Conservation (phyloP, 1,284 basidiomycete species). For the Entoloma clypeatum region DNA sequence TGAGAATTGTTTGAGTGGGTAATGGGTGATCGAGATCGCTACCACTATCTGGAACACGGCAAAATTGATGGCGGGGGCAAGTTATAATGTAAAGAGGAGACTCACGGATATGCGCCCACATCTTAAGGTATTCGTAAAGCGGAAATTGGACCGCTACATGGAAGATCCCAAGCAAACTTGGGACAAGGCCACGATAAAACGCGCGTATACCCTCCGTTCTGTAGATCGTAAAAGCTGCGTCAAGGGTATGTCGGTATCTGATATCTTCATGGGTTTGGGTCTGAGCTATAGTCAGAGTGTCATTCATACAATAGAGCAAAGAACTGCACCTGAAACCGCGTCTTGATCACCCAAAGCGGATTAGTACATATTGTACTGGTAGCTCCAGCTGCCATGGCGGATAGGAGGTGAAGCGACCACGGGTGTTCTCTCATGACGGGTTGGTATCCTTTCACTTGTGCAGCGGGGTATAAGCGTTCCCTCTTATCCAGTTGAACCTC, state of each 20-base stretch:
- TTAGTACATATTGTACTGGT: constrained; percentile 89
- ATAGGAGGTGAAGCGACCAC: constrained; percentile 83
- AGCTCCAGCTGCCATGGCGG: constrained; percentile 91
- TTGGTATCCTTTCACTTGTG: constrained; percentile 78
- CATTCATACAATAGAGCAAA: constrained; percentile 4
- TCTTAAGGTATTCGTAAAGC: constrained; percentile 89
- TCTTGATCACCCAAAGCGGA: constrained; percentile 96
- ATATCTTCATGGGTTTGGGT: constrained; percentile 73
- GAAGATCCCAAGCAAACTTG: constrained; percentile 83
- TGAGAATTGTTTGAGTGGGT: constrained; percentile 67
- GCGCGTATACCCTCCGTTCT: constrained; percentile 78
- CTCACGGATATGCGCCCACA: constrained; percentile 67
- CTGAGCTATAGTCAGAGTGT: constrained; percentile 33
- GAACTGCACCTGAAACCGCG: constrained; percentile 86
- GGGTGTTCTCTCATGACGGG: constrained; percentile 72
- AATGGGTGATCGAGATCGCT: constrained; percentile 56
- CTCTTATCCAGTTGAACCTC: constrained; percentile 24
- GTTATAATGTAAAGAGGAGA: constrained; percentile 2
- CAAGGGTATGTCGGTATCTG: constrained; percentile 82
- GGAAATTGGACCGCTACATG: constrained; percentile 97
- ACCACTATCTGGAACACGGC: constrained; percentile 34
- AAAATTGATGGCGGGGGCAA: constrained; percentile 2
- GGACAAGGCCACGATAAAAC: constrained; percentile 89
- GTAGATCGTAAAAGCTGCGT: constrained; percentile 85
- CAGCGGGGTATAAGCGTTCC: constrained; percentile 69